These are phyloP conservation scores for Trichoderma citrinoviride DNA, from an alignment of 2,329 filamentous ascomycete genomes.

Conservation along the genomic window DNA sequence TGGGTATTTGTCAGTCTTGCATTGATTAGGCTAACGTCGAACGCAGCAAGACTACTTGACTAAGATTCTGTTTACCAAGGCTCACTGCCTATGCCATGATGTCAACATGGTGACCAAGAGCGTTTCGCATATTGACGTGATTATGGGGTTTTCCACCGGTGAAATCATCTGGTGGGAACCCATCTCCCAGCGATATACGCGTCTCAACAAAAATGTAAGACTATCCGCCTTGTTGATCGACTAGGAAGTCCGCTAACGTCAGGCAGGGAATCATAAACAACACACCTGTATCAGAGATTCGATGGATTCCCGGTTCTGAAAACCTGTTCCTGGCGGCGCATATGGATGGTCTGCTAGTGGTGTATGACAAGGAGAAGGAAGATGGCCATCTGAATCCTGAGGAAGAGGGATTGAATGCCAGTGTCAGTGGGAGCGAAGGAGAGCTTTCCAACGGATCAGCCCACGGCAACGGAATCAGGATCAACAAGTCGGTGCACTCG, in stretches of 20 bases:
- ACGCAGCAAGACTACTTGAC: slow-evolving; percentile 79
- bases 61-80: slow-evolving; percentile 96
- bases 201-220: slow-evolving; percentile 87
- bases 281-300: slow-evolving; percentile 80
- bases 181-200: slow-evolving; percentile 90
- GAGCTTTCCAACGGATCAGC: slow-evolving; percentile 35
- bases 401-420: slow-evolving; percentile 61
- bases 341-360: slow-evolving; percentile 83
- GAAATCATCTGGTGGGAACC: slow-evolving; percentile 99
- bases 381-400: slow-evolving; percentile 77
- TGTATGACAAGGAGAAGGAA: slow-evolving; percentile 97
- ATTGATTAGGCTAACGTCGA: slow-evolving; percentile 27
- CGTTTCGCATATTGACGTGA: slow-evolving; percentile 76
- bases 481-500: slow-evolving; percentile 90
- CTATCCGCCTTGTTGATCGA: neutral
- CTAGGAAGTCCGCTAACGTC: neutral
- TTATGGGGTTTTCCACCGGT: slow-evolving; percentile 93
- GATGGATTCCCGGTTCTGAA: slow-evolving; percentile 92
- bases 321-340: slow-evolving; percentile 89
- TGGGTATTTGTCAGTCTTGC: too few relatives aligned
- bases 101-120: slow-evolving; percentile 82
- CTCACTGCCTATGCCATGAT: slow-evolving; percentile 92
- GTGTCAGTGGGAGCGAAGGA: slow-evolving; percentile 61
- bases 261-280: slow-evolving; percentile 76
- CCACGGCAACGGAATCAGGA: slow-evolving; percentile 55